A percentile compares a stretch with the other conserved stretches of the same genome.
These are phyloP conservation scores for Alnus glutinosa DNA, from an alignment of 306 rosid species.

Conservation along the genomic window DNA sequence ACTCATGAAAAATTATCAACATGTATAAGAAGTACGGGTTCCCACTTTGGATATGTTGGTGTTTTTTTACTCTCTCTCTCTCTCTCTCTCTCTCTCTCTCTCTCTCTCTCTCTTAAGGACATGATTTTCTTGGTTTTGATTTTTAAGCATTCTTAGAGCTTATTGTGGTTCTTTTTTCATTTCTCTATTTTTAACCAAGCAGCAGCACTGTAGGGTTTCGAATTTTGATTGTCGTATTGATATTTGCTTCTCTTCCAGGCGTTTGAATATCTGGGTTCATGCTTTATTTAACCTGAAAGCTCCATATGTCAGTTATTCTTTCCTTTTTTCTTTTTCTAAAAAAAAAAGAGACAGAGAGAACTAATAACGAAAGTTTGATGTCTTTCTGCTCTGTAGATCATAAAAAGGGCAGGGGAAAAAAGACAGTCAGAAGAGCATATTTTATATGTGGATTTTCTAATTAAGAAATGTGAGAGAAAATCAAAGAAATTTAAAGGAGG, in stretches of 20 bases:
- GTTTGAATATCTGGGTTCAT: not conserved
- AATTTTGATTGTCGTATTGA: not conserved
- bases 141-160: not conserved
- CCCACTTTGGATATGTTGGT: too few relatives aligned
- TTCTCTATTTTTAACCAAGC: not conserved
- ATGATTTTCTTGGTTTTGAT: not conserved
- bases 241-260: slow-evolving; percentile 5
- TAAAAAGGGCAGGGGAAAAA: not conserved
- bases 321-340: not conserved
- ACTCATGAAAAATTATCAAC: too few relatives aligned
- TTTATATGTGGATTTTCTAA: not conserved
- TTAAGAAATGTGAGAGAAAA: slow-evolving; percentile 1
- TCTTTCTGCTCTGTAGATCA: not conserved
- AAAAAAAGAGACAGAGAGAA: too few relatives aligned
- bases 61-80: too few relatives aligned
- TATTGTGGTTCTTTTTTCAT: not conserved
- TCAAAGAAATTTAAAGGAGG: not conserved
- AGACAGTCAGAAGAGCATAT: not conserved
- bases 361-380: not conserved
- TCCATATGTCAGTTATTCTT: not conserved
- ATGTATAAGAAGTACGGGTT: too few relatives aligned
- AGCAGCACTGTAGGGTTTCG: not conserved
- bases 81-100: too few relatives aligned
- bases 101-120: too few relatives aligned
- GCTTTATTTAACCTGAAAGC: not conserved